Percentiles rank a stretch among this genome's conserved stretches.
phyloP scores from a whole-genome alignment of 257 asterid genomes.

The Petrea volubilis region DNA sequence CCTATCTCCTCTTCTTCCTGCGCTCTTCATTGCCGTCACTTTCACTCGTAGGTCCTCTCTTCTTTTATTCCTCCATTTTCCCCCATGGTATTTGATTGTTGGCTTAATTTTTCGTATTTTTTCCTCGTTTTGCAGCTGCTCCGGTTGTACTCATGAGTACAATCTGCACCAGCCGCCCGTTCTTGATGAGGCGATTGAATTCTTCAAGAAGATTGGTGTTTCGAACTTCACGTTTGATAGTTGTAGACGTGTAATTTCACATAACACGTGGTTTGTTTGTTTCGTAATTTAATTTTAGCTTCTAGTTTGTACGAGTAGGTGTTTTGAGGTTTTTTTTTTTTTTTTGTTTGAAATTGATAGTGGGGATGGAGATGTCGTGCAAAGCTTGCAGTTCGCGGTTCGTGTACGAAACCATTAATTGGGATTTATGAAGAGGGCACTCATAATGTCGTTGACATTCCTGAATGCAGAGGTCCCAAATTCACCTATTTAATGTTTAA shows the following conservation, averaged over 20 bases:
- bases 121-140: conserved; percentile 59
- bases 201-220: conserved; percentile 63
- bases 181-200: conserved; percentile 58
- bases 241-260: conserved; percentile 71
- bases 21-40: conserved; percentile 75
- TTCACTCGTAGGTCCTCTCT: conserved; percentile 50
- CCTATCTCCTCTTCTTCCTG: conserved; percentile 49
- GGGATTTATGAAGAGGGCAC: conserved; percentile 92
- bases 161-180: conserved; percentile 74
- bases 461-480: conserved; percentile 74
- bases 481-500: background rate
- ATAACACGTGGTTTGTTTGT: background rate
- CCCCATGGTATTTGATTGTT: background rate
- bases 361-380: conserved; percentile 99
- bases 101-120: background rate
- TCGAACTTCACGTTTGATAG: conserved; percentile 70
- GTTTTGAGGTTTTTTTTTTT: background rate
- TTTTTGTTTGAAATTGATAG: conserved; percentile 32
- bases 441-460: conserved; percentile 84
- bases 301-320: conserved; percentile 1
- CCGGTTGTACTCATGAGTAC: conserved; percentile 89
- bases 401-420: conserved; percentile 63
- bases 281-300: conserved; percentile 6
- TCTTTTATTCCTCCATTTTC: background rate
- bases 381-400: conserved; percentile 88